phyloP scores from a whole-genome alignment of 2,329 filamentous ascomycete species.

The Berkeleyomyces rouxiae region DNA sequence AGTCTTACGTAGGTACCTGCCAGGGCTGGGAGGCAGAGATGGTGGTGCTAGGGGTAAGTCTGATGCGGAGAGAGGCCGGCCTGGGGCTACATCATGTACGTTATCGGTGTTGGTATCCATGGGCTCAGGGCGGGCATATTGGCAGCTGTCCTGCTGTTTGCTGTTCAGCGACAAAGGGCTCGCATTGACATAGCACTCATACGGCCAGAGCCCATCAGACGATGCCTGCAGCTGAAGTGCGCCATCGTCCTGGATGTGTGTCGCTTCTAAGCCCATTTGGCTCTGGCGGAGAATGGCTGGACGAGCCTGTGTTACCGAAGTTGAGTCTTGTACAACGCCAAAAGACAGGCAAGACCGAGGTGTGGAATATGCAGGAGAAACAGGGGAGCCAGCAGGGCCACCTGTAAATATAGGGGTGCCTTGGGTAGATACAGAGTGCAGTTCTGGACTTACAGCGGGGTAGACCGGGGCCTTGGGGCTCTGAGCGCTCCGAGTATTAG shows the following conservation, averaged over 20 bases:
- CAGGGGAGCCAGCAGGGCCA: not conserved
- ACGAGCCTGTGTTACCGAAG: not conserved
- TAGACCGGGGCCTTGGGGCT: not conserved
- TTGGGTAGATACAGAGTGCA: not conserved
- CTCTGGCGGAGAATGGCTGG: constrained; percentile 1
- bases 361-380: not conserved
- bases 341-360: not conserved
- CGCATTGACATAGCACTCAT: not conserved
- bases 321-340: not conserved
- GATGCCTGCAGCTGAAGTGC: not conserved
- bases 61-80: not conserved
- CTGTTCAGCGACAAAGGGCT: not conserved
- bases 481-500: not conserved
- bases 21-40: not conserved
- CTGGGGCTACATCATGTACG: not conserved
- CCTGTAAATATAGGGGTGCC: not conserved
- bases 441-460: not conserved
- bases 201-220: not conserved
- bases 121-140: not conserved
- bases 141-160: not conserved
- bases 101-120: not conserved
- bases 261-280: not conserved
- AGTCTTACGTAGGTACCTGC: not conserved
- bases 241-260: not conserved
- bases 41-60: not conserved